Conservation (phyloP, 1,284 basidiomycete species). For the Psilocybe mexicana region DNA sequence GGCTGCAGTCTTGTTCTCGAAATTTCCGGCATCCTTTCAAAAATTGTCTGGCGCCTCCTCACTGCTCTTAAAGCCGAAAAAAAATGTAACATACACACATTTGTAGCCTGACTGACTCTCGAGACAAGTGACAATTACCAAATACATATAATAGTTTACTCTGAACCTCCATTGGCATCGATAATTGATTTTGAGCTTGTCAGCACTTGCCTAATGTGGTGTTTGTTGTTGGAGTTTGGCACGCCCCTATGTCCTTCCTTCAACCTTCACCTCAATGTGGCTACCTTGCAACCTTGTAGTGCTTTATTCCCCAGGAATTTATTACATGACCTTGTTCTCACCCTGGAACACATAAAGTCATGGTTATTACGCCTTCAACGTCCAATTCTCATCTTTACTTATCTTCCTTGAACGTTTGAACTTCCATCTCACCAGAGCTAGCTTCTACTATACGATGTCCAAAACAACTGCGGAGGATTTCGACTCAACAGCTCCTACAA, state of each 20-base stretch:
- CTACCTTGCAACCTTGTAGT: background rate
- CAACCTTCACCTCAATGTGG: background rate
- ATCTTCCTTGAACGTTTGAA: no score
- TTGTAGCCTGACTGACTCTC: background rate
- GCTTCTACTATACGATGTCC: background rate
- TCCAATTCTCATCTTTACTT: no score
- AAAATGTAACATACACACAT: background rate
- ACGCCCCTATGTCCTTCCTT: background rate
- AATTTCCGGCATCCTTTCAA: background rate
- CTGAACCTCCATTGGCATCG: background rate
- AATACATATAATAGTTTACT: background rate
- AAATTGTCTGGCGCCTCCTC: background rate
- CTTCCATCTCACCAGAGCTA: no score
- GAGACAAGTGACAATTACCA: background rate
- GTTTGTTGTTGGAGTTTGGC: background rate
- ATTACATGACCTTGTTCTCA: background rate
- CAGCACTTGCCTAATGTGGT: conserved; percentile 1
- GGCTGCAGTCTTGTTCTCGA: background rate
- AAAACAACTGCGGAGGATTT: conserved; percentile 23
- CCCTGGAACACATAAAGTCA: background rate
- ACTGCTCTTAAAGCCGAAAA: background rate
- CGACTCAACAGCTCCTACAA: conserved; percentile 12
- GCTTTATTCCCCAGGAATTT: background rate
- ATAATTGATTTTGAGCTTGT: background rate
- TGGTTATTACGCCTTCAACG: no score